Percentiles rank a stretch among this genome's conserved stretches.
Evolutionary conservation across 1,139 yeast genomes (phyloP).

Genomic region (Pichia sp.): DNA sequence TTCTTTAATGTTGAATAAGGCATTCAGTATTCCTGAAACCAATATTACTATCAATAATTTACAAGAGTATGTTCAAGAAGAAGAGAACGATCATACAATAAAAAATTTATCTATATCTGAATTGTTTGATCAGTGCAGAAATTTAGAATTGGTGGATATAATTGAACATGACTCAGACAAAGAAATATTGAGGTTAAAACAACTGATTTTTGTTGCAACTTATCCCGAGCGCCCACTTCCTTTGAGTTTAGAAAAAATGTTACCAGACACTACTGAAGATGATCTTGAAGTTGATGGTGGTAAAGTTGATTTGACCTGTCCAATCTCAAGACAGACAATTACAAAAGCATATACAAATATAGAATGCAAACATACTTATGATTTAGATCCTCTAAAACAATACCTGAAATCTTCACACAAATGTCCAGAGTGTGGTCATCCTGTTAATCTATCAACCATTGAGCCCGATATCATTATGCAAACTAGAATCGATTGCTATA

Average conservation of each 20-base stretch:
- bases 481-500: constrained; percentile 40
- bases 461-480: constrained; percentile 43
- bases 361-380: constrained; percentile 57
- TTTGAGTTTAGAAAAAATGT: constrained; percentile 7
- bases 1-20: not conserved
- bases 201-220: constrained; percentile 22
- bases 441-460: constrained; percentile 31
- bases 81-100: constrained; percentile 1
- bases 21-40: constrained; percentile 3
- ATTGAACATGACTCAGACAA: not conserved
- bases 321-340: constrained; percentile 49
- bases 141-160: not conserved
- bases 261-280: constrained; percentile 28
- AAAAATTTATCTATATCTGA: constrained; percentile 1
- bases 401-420: constrained; percentile 27
- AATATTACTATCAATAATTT: constrained; percentile 7
- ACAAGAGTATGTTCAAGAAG: constrained; percentile 5
- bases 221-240: constrained; percentile 32
- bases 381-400: constrained; percentile 37
- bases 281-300: constrained; percentile 62
- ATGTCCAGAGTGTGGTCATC: constrained; percentile 47
- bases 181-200: constrained; percentile 12
- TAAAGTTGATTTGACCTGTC: constrained; percentile 55
- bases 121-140: not conserved
- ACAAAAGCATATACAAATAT: constrained; percentile 47